A percentile compares a stretch with the other conserved stretches of the same genome.
Conservation (phyloP, 2,329 filamentous ascomycete species). For the Penicillium glabrum region DNA sequence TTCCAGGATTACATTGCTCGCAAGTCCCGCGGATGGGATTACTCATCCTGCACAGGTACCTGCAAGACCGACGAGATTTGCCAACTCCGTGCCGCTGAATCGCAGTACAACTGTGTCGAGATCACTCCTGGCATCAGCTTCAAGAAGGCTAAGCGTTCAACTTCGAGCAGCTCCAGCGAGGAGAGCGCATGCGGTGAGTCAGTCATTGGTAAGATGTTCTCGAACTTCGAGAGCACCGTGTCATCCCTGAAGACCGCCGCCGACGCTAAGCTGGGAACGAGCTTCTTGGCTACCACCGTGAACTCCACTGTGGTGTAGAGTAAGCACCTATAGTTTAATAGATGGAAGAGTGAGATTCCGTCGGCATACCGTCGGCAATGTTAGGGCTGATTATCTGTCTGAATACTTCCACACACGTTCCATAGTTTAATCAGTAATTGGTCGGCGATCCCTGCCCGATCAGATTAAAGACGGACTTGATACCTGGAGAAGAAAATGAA, state of each 20-base stretch:
- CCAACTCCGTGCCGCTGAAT: slow-evolving; percentile 50
- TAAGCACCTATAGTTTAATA: not conserved
- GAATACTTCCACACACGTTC: slow-evolving; percentile 2
- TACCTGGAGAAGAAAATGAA: not conserved
- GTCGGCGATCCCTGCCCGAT: not conserved
- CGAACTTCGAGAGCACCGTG: slow-evolving; percentile 13
- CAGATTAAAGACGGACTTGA: not conserved
- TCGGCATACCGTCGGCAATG: not conserved
- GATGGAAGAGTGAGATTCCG: not conserved
- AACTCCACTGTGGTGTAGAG: slow-evolving; percentile 7
- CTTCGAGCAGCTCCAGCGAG: not conserved
- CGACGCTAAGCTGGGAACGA: slow-evolving; percentile 11
- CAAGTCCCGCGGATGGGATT: slow-evolving; percentile 51
- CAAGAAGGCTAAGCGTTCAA: slow-evolving; percentile 24
- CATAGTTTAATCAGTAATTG: slow-evolving; percentile 2
- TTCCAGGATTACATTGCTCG: slow-evolving; percentile 51
- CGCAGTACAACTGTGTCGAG: slow-evolving; percentile 53
- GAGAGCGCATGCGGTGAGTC: slow-evolving; percentile 16
- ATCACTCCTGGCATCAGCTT: slow-evolving; percentile 39
- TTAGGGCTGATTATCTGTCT: not conserved
- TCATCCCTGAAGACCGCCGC: slow-evolving; percentile 10
- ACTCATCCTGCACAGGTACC: slow-evolving; percentile 40
- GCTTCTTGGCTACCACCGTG: slow-evolving; percentile 10
- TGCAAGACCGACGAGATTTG: slow-evolving; percentile 53
- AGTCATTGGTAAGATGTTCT: slow-evolving; percentile 16